phyloP scores from a whole-genome alignment of 352 stramenopile genomes.

The Phytophthora uliginosa region DNA sequence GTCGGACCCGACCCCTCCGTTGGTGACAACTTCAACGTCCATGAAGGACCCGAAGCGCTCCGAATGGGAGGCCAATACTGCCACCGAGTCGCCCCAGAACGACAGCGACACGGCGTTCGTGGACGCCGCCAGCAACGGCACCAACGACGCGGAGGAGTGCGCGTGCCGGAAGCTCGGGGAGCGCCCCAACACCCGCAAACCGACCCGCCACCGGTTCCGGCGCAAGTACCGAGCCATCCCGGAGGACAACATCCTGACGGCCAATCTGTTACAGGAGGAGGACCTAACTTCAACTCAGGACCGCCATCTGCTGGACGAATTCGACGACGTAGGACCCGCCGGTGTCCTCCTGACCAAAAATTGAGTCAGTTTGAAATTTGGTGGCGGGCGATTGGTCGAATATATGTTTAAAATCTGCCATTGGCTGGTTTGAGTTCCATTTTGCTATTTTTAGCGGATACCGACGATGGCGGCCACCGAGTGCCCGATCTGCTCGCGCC shows the following conservation, averaged over 20 bases:
- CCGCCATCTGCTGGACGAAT: conserved; percentile 41
- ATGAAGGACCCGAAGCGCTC: conserved; percentile 4
- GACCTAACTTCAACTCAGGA: conserved; percentile 39
- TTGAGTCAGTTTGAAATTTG: conserved; percentile 11
- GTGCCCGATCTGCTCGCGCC: conserved; percentile 84
- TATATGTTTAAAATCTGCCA: background rate
- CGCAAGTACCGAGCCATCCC: conserved; percentile 46
- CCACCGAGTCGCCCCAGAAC: conserved; percentile 21
- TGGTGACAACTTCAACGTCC: conserved; percentile 13
- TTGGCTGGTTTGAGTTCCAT: conserved; percentile 26
- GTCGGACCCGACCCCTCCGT: conserved; percentile 21
- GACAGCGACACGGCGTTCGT: conserved; percentile 33
- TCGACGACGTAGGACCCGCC: conserved; percentile 31
- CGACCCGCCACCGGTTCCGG: conserved; percentile 38
- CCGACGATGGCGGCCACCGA: conserved; percentile 43
- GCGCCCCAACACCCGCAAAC: conserved; percentile 34
- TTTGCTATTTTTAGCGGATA: background rate
- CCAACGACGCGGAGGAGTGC: conserved; percentile 34
- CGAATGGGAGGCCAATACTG: conserved; percentile 26
- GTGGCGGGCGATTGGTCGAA: conserved; percentile 35
- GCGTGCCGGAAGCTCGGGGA: conserved; percentile 44
- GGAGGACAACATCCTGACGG: conserved; percentile 45
- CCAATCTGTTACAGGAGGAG: conserved; percentile 43
- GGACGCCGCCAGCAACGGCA: conserved; percentile 30
- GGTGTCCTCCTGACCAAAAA: conserved; percentile 28